Conservation (phyloP, 73 alveolate genomes). For the Paramecium sexaurelia region DNA sequence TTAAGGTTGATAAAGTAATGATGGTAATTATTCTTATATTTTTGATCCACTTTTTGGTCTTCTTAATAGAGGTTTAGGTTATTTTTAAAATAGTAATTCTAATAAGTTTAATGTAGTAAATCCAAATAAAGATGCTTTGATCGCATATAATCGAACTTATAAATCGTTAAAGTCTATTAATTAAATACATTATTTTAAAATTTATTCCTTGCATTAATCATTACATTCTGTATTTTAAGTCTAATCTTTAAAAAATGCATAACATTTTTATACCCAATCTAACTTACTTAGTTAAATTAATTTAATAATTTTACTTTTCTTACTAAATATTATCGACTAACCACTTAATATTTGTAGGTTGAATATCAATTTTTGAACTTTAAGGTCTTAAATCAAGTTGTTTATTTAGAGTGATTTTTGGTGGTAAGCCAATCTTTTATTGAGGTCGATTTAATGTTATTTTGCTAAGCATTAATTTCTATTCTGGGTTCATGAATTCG, state of each 20-base stretch:
- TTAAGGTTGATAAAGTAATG: slow-evolving; percentile 8
- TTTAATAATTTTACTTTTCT: slow-evolving; percentile 3
- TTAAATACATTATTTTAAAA: neutral
- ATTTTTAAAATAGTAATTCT: neutral
- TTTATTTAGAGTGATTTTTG: neutral
- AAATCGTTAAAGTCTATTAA: slow-evolving; percentile 5
- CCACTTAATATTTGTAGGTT: neutral
- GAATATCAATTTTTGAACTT: slow-evolving; percentile 21
- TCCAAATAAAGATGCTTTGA: slow-evolving; percentile 41
- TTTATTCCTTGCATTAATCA: neutral
- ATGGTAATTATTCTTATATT: neutral
- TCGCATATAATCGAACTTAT: neutral
- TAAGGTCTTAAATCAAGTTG: neutral
- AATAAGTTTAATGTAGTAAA: slow-evolving; percentile 19
- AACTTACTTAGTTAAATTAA: neutral
- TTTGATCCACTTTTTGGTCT: slow-evolving; percentile 55
- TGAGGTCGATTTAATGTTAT: neutral
- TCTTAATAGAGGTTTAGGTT: slow-evolving; percentile 12
- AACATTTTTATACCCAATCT: slow-evolving; percentile 27
- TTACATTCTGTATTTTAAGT: neutral
- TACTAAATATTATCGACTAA: neutral
- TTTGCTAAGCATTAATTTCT: neutral
- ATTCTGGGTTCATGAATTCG: slow-evolving; percentile 38
- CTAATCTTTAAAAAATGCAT: slow-evolving; percentile 25
- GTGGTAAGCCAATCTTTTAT: slow-evolving; percentile 8